Base-by-base conservation (phyloP, 2,329 filamentous ascomycete genomes). In the Pseudocercospora fuligena region DNA sequence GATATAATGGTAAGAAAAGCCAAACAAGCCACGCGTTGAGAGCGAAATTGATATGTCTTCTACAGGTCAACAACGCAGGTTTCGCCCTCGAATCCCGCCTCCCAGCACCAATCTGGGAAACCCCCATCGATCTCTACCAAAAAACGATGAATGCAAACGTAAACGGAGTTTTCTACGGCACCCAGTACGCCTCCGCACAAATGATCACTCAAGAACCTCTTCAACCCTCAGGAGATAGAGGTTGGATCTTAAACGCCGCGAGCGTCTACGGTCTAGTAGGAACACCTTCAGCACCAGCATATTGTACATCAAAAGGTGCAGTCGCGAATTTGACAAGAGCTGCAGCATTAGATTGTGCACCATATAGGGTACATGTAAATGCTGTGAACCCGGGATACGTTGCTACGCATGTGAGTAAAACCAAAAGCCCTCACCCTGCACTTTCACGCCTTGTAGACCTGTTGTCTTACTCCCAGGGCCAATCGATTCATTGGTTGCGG, bases 161-260 rank as follows among this genome's bases (percentile, higher is more conserved):
- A n/a, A 76, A 73, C 23, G 78, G 78, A 7, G 80, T 81, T 0
- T 82, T 81, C 60, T 71, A 79, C 0, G 80, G 80, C 0, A 80
- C 77, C 60, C 86, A 86, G 60, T 83, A 82, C 68, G 81, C 81
- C 1, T 73, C 78, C 1, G 63, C 65, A 0, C 84, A 86, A 68
- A 86, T 87, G 83, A 75, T 85, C 23, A 74, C 76, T 2, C 86
- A 88, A 68, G 76, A 80, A 0, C 79, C 77, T 0, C 73, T 77
- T 1, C 36, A 29, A 5, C 21, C 63, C 3, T 73, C 68, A 1
- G 80, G 82, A 16, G 79, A 83, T 47, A 68, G 82, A 33, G 84
- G 83, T 1, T 84, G 82, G 80, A 83, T 85, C 58, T 77, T 85
- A 27, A 85, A 85, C 61, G 80, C 83, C 0, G 78, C 82, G 0